phyloP scores from a whole-genome alignment of 2,329 filamentous ascomycete species.

The Bipolaris gigantea region DNA sequence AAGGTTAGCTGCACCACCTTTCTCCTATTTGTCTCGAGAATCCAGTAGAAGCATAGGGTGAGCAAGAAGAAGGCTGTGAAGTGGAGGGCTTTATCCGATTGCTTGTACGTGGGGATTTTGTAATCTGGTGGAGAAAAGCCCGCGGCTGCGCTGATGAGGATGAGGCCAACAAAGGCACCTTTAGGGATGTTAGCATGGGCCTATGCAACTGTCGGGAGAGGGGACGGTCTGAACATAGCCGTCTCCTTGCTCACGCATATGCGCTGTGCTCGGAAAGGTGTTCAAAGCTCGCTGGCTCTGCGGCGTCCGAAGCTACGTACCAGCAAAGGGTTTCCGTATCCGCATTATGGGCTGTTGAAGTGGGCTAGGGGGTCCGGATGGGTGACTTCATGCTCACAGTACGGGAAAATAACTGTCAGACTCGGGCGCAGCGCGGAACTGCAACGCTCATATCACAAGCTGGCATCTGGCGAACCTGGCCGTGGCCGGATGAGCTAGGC shows the following conservation, averaged over 20 bases:
- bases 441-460: constrained; percentile 10
- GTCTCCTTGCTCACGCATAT: neutral
- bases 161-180: constrained; percentile 60
- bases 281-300: neutral
- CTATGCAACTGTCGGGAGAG: neutral
- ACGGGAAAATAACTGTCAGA: constrained; percentile 1
- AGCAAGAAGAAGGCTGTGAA: constrained; percentile 86
- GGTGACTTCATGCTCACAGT: neutral
- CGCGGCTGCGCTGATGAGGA: constrained; percentile 67
- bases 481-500: constrained; percentile 1
- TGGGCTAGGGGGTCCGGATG: neutral
- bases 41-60: constrained; percentile 91
- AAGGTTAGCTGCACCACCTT: constrained; percentile 83
- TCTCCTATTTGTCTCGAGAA: constrained; percentile 85
- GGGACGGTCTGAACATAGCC: neutral
- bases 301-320: constrained; percentile 8
- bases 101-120: constrained; percentile 64
- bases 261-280: neutral
- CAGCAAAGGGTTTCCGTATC: constrained; percentile 16
- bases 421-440: constrained; percentile 4
- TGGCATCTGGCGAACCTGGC: constrained; percentile 13
- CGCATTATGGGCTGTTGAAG: constrained; percentile 3
- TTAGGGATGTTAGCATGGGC: constrained; percentile 1
- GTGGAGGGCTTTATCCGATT: constrained; percentile 83
- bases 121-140: constrained; percentile 64